These are phyloP conservation scores for Chlorencoelia australis DNA, from an alignment of 2,329 filamentous ascomycete species.

Conservation along the genomic window DNA sequence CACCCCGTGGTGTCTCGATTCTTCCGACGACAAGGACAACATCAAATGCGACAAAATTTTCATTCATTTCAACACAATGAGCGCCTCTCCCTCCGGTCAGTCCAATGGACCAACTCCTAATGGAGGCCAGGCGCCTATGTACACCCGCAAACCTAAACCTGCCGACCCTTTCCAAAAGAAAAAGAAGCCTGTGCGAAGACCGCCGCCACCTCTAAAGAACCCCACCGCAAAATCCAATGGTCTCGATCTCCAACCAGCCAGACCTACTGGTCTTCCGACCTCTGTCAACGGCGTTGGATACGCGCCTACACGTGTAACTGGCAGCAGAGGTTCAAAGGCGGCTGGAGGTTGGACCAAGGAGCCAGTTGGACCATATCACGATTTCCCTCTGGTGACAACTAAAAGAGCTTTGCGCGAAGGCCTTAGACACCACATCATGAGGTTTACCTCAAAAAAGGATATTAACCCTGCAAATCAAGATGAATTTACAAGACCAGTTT, in stretches of 20 bases:
- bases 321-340: constrained; percentile 27
- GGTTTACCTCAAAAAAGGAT: constrained; percentile 51
- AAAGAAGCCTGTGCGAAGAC: constrained; percentile 38
- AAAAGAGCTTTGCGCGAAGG: constrained; percentile 72
- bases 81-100: constrained; percentile 34
- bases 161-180: constrained; percentile 56
- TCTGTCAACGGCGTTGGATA: constrained; percentile 7
- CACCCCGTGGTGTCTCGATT: too few species aligned
- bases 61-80: too few species aligned
- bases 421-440: constrained; percentile 79
- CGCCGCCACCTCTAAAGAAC: constrained; percentile 22
- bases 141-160: constrained; percentile 38
- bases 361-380: constrained; percentile 35
- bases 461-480: constrained; percentile 61
- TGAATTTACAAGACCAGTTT: constrained; percentile 80
- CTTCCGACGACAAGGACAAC: too few species aligned
- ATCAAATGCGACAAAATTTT: too few species aligned
- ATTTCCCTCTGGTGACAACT: constrained; percentile 69
- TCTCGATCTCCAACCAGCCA: neutral
- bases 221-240: constrained; percentile 15
- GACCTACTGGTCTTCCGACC: constrained; percentile 1
- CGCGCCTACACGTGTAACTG: constrained; percentile 1
- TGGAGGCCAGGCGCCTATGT: constrained; percentile 36
- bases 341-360: constrained; percentile 50
- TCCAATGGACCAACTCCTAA: constrained; percentile 39